These are phyloP conservation scores for Globisporangium apiculatum DNA, from an alignment of 352 stramenopile species.

Conservation along the genomic window DNA sequence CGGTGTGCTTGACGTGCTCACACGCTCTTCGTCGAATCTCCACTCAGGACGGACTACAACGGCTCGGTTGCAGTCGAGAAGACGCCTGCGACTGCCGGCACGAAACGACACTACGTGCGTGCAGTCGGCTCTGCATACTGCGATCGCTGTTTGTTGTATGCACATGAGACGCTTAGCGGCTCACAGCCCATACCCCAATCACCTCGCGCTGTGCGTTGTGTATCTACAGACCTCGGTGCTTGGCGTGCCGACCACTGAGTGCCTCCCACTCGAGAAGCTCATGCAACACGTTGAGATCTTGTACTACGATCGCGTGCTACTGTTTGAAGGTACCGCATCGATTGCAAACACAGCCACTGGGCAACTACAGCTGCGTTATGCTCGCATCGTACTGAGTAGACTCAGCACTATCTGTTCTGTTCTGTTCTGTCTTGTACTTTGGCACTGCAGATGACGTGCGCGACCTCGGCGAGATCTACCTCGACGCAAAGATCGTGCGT, in stretches of 20 bases:
- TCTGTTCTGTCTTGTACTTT: not conserved
- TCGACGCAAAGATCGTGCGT: constrained; percentile 49
- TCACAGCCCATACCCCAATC: too few relatives aligned
- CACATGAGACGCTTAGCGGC: too few relatives aligned
- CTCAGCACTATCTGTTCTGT: not conserved
- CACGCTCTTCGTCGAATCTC: not conserved
- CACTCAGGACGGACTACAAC: constrained; percentile 23
- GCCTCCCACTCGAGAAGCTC: constrained; percentile 44
- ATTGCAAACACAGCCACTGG: too few relatives aligned
- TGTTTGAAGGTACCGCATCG: constrained; percentile 45
- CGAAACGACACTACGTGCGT: constrained; percentile 7
- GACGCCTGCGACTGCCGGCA: not conserved
- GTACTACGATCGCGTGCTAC: constrained; percentile 47
- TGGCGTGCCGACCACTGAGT: constrained; percentile 19
- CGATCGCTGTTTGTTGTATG: too few relatives aligned
- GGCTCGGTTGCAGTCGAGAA: constrained; percentile 23
- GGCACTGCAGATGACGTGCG: constrained; percentile 42
- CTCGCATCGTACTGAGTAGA: not conserved
- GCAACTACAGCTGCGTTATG: too few relatives aligned
- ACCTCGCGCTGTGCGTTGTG: not conserved
- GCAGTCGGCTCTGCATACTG: too few relatives aligned
- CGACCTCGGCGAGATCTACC: constrained; percentile 55
- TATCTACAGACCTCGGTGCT: constrained; percentile 1
- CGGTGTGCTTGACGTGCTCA: too few relatives aligned
- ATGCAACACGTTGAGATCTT: constrained; percentile 42